Evolutionary conservation across 345 rosid species (phyloP).

Genomic region (Rhodamnia rubescens): DNA sequence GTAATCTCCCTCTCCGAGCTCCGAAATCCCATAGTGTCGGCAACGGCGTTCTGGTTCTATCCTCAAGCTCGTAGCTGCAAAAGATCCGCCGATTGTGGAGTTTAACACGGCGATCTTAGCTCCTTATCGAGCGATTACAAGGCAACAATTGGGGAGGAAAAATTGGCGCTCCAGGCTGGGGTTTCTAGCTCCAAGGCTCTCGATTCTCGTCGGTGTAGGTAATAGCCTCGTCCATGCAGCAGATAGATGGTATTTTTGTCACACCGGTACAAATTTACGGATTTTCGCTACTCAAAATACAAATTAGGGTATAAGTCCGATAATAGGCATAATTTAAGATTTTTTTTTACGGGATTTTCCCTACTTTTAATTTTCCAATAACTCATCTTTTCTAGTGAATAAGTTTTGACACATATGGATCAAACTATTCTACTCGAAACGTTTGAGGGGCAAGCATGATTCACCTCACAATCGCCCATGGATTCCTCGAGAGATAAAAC

Average conservation of each 20-base stretch:
- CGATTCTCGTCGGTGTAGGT: conserved; percentile 83
- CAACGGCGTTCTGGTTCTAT: background rate
- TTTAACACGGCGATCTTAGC: background rate
- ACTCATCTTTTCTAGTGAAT: background rate
- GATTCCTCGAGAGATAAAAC: background rate
- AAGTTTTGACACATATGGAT: background rate
- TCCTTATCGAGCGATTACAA: background rate
- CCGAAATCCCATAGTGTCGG: background rate
- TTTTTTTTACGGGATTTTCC: background rate
- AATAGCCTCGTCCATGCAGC: background rate
- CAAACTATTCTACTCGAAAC: background rate
- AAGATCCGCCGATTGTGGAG: background rate
- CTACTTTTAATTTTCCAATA: background rate
- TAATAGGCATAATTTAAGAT: background rate
- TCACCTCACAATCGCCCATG: background rate
- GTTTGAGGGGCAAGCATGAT: background rate
- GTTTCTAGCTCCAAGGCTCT: conserved; percentile 73
- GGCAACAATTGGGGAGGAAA: background rate
- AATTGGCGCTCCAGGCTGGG: conserved; percentile 87
- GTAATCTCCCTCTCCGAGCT: background rate
- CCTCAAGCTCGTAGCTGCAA: background rate
- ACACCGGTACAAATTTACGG: background rate
- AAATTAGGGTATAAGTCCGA: background rate
- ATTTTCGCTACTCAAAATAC: background rate
- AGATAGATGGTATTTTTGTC: accelerated